These are phyloP conservation scores for Xylariales sp. DNA, from an alignment of 2,329 filamentous ascomycete species.

Conservation along the genomic window DNA sequence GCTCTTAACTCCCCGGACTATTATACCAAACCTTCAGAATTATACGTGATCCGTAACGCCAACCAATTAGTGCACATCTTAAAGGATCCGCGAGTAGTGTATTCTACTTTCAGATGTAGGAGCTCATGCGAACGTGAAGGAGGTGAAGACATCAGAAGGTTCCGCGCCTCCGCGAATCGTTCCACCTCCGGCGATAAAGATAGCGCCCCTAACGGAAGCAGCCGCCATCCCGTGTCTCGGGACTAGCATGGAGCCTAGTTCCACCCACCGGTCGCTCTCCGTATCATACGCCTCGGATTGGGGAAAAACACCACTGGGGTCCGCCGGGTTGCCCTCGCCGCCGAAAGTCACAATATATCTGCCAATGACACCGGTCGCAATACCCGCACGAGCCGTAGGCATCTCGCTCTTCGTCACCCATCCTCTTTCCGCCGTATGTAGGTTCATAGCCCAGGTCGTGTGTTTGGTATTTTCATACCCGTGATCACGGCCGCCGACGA, in stretches of 20 bases:
- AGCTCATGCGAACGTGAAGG: neutral
- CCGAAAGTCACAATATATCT: neutral
- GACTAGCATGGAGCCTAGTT: too few relatives aligned
- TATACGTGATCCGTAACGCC: too few relatives aligned
- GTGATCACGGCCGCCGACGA: conserved; percentile 7
- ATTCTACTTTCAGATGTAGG: too few relatives aligned
- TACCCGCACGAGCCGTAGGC: neutral
- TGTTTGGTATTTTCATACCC: neutral
- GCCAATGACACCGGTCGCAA: neutral
- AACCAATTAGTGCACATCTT: too few relatives aligned
- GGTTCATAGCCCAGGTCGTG: neutral
- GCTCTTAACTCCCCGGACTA: too few relatives aligned
- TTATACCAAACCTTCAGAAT: too few relatives aligned
- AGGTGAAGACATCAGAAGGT: neutral
- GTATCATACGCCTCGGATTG: neutral
- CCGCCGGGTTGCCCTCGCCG: neutral
- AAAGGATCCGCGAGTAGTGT: too few relatives aligned
- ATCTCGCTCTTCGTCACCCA: neutral
- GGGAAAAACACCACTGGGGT: neutral
- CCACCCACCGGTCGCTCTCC: neutral
- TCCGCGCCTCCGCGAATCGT: too few relatives aligned
- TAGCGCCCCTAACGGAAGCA: too few relatives aligned
- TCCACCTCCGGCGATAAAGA: too few relatives aligned
- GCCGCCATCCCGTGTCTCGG: too few relatives aligned
- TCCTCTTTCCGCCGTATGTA: neutral